Evolutionary conservation across 768 basidiomycete species (phyloP).

Genomic region (Brasilioporus rufonigricans): DNA sequence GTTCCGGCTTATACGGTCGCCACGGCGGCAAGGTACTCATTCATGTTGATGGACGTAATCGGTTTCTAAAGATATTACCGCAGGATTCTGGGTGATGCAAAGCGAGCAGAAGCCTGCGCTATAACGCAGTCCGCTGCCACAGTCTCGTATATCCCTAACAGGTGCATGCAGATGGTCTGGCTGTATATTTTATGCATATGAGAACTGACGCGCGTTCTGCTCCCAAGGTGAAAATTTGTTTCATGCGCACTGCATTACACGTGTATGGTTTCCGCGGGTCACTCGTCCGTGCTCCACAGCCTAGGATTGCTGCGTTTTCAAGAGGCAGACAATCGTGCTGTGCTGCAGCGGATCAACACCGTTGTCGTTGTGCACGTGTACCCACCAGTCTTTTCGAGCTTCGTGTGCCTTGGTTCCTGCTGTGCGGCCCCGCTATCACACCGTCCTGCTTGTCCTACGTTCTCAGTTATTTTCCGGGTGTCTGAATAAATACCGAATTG

Average conservation of each 20-base stretch:
- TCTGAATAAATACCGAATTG: not conserved
- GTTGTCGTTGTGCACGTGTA: not conserved
- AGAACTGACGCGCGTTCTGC: not conserved
- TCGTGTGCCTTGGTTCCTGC: not conserved
- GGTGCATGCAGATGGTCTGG: not conserved
- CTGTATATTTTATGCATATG: not conserved
- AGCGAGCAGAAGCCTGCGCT: constrained; percentile 10
- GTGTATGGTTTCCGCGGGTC: not conserved
- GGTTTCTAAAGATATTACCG: not conserved
- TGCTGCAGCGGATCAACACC: not conserved
- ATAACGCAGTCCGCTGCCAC: not conserved
- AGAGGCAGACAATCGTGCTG: not conserved
- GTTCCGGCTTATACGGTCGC: constrained; percentile 15
- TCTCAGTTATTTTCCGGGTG: not conserved
- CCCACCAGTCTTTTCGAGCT: not conserved
- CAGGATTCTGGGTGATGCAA: constrained; percentile 20
- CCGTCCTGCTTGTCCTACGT: no score
- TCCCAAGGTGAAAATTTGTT: not conserved
- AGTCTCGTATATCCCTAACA: not conserved
- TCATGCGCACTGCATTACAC: not conserved
- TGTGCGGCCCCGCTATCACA: not conserved
- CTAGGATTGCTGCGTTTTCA: not conserved
- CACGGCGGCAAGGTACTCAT: constrained; percentile 19
- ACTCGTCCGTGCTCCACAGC: not conserved
- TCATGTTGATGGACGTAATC: not conserved